Evolutionary conservation across 2,329 filamentous ascomycete species (phyloP).

Genomic region (Sodiomyces alkalinus): DNA sequence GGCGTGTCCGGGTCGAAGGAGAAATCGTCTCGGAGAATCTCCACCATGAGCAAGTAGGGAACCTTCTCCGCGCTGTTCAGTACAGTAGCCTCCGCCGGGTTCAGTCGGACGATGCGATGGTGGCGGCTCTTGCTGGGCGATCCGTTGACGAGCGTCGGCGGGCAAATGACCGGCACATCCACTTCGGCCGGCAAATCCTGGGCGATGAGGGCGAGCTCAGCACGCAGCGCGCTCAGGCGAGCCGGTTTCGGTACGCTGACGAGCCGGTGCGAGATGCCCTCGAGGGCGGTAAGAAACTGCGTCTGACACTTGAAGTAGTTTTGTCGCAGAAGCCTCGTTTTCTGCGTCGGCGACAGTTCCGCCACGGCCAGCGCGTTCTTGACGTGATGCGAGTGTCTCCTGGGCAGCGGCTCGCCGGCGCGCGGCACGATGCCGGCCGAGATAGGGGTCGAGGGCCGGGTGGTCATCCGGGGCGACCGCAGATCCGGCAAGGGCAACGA

Average conservation of each 20-base stretch:
- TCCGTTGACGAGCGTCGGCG: slow-evolving; percentile 57
- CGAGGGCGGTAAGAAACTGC: slow-evolving; percentile 64
- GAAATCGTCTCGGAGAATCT: slow-evolving; percentile 69
- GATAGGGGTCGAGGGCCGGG: slow-evolving; percentile 41
- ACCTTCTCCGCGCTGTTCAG: slow-evolving; percentile 79
- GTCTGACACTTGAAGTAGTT: slow-evolving; percentile 76
- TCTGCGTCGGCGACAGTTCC: slow-evolving; percentile 50
- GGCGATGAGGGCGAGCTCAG: slow-evolving; percentile 65
- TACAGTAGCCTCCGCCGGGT: slow-evolving; percentile 71
- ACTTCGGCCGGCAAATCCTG: slow-evolving; percentile 73
- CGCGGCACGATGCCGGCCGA: slow-evolving; percentile 35
- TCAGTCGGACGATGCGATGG: slow-evolving; percentile 69
- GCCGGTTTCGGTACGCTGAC: slow-evolving; percentile 71
- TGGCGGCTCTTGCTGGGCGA: slow-evolving; percentile 62
- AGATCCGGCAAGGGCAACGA: slow-evolving; percentile 51
- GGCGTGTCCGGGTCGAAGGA: slow-evolving; percentile 62
- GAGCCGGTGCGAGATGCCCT: slow-evolving; percentile 73
- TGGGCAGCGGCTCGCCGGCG: slow-evolving; percentile 30
- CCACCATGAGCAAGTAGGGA: slow-evolving; percentile 72
- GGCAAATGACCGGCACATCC: slow-evolving; percentile 70
- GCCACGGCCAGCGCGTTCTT: slow-evolving; percentile 42
- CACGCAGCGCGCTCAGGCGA: slow-evolving; percentile 63
- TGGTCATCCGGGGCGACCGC: slow-evolving; percentile 32
- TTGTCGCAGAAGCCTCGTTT: slow-evolving; percentile 56
- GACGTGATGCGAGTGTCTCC: slow-evolving; percentile 46